A percentile compares a stretch with the other conserved stretches of the same genome.
Evolutionary conservation across 1,139 yeast genomes (phyloP).

Genomic region (Kodamaea alishanica): DNA sequence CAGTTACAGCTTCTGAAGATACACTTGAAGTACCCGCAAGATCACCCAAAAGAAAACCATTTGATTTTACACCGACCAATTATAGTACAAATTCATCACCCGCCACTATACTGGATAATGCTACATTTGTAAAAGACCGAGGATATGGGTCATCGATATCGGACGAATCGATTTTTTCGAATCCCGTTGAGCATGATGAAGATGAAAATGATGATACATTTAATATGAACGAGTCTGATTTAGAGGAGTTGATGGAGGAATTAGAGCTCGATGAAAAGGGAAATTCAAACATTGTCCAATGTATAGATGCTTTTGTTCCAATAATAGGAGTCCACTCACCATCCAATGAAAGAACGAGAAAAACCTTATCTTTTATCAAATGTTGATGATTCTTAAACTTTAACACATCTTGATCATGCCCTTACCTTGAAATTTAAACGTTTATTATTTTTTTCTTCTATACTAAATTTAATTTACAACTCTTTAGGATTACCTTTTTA

Average conservation of each 20-base stretch:
- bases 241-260: conserved; percentile 19
- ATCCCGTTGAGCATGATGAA: conserved; percentile 4
- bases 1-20: too few relatives aligned
- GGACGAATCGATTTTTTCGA: conserved; percentile 22
- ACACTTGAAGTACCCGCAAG: conserved; percentile 4
- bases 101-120: conserved; percentile 13
- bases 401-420: too few relatives aligned
- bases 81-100: conserved; percentile 6
- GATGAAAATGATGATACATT: conserved; percentile 12
- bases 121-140: conserved; percentile 12
- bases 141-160: conserved; percentile 11
- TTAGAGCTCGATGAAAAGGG: conserved; percentile 17
- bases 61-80: not conserved
- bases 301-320: conserved; percentile 23
- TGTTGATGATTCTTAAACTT: not conserved
- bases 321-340: conserved; percentile 18
- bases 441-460: too few relatives aligned
- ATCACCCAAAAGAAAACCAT: conserved; percentile 5
- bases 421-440: too few relatives aligned
- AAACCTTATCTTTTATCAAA: conserved; percentile 11
- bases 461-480: too few relatives aligned
- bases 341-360: conserved; percentile 7
- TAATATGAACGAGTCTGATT: conserved; percentile 18
- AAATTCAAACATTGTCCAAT: conserved; percentile 14
- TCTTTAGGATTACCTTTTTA: too few relatives aligned